phyloP scores from a whole-genome alignment of 441 rosid genomes.

The Eruca vesicaria region DNA sequence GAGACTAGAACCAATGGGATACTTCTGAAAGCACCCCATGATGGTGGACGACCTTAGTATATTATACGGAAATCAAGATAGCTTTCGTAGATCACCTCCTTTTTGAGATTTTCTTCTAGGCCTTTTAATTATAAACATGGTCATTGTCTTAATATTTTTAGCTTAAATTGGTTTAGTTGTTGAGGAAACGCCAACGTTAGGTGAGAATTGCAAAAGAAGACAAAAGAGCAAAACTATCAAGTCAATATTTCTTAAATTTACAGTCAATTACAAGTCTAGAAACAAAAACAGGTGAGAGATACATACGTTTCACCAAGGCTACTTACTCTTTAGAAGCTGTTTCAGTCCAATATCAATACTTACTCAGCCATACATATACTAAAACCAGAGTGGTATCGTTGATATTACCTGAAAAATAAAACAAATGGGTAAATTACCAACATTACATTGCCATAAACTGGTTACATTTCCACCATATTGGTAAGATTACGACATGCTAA shows the following conservation, averaged over 20 bases:
- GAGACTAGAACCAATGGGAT: not conserved
- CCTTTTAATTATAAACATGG: not conserved
- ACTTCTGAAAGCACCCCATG: not conserved
- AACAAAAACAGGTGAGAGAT: not conserved
- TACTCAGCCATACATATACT: not conserved
- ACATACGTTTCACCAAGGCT: constrained; percentile 10
- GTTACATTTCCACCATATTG: not conserved
- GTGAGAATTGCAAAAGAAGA: not conserved
- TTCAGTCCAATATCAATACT: not conserved
- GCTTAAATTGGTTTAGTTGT: not conserved
- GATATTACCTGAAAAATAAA: constrained; percentile 12
- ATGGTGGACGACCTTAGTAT: not conserved
- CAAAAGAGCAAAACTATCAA: not conserved
- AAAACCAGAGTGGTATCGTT: constrained; percentile 6
- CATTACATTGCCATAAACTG: not conserved
- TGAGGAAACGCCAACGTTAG: not conserved
- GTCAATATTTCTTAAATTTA: constrained; percentile 8
- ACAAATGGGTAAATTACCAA: not conserved
- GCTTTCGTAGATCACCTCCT: not conserved
- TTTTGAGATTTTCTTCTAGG: not conserved
- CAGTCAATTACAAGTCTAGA: constrained; percentile 18
- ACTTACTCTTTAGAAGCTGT: not conserved
- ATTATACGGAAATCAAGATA: not conserved
- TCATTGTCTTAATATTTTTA: not conserved
- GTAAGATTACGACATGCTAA: not conserved